Conservation (phyloP, 495 filamentous ascomycete genomes). For the Hyaloscypha variabilis region DNA sequence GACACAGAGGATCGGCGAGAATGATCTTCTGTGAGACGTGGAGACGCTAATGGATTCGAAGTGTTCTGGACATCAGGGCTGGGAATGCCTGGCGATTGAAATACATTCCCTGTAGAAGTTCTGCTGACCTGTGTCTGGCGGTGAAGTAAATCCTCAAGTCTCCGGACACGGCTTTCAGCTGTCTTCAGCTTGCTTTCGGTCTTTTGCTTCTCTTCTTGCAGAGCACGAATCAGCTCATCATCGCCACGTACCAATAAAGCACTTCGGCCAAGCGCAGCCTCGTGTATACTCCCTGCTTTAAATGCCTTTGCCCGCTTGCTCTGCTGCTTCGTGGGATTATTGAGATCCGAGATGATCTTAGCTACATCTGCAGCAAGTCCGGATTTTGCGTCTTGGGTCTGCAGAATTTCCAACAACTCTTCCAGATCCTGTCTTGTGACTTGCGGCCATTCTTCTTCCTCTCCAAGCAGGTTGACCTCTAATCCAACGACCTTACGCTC, state of each 20-base stretch:
- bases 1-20: constrained; percentile 67
- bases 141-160: constrained; percentile 91
- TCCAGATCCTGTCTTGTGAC: constrained; percentile 64
- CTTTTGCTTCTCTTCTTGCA: constrained; percentile 79
- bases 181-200: constrained; percentile 77
- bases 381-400: constrained; percentile 50
- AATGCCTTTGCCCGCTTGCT: constrained; percentile 85
- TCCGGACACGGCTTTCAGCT: constrained; percentile 87
- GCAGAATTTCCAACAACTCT: constrained; percentile 63
- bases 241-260: constrained; percentile 81
- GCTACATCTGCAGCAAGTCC: constrained; percentile 52
- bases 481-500: constrained; percentile 70
- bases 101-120: constrained; percentile 69
- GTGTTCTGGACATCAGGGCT: constrained; percentile 31
- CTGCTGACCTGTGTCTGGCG: constrained; percentile 75
- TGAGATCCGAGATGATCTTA: constrained; percentile 63
- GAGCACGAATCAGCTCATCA: constrained; percentile 68
- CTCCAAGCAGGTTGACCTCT: constrained; percentile 82
- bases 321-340: constrained; percentile 72
- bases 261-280: constrained; percentile 74
- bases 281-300: constrained; percentile 94
- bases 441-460: constrained; percentile 79
- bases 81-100: constrained; percentile 43
- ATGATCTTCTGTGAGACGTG: constrained; percentile 47
- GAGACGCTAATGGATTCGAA: constrained; percentile 46